A percentile compares a stretch with the other conserved stretches of the same genome.
Conservation (phyloP, 768 basidiomycete species). For the Kwoniella bestiolae region DNA sequence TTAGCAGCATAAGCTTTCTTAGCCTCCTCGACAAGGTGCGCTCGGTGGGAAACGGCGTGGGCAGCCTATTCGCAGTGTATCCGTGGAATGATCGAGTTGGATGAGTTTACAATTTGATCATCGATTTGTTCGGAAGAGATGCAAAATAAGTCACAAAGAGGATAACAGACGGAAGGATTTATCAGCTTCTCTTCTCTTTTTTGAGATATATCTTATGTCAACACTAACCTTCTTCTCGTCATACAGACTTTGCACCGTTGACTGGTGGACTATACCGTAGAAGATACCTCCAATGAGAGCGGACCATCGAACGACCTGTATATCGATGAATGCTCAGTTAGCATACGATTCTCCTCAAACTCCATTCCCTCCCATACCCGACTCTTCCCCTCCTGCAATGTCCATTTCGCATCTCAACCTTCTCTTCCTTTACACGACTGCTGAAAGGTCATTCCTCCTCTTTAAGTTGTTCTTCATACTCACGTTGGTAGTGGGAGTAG, state of each 20-base stretch:
- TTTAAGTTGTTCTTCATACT: conserved; percentile 23
- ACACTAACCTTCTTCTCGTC: conserved; percentile 74
- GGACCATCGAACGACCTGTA: conserved; percentile 91
- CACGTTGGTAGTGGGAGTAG: conserved; percentile 44
- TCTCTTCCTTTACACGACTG: background rate
- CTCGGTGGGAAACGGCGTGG: conserved; percentile 60
- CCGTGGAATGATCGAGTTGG: background rate
- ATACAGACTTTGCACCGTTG: conserved; percentile 80
- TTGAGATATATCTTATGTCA: background rate
- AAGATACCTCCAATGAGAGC: conserved; percentile 82
- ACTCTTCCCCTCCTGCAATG: no score
- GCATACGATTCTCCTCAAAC: background rate
- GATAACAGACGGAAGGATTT: no score
- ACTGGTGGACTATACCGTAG: conserved; percentile 91
- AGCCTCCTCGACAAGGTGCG: conserved; percentile 79
- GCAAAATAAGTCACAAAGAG: no score
- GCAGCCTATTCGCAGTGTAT: conserved; percentile 6
- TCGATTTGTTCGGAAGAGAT: no score
- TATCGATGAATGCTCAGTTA: background rate
- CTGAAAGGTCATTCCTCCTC: background rate
- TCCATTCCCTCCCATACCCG: background rate
- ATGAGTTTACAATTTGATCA: background rate
- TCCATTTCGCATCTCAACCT: background rate
- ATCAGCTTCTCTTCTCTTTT: conserved; percentile 12
- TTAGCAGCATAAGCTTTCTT: conserved; percentile 83